Base-by-base conservation (phyloP, 2,329 filamentous ascomycete genomes). In the Colletotrichum spaethianum region DNA sequence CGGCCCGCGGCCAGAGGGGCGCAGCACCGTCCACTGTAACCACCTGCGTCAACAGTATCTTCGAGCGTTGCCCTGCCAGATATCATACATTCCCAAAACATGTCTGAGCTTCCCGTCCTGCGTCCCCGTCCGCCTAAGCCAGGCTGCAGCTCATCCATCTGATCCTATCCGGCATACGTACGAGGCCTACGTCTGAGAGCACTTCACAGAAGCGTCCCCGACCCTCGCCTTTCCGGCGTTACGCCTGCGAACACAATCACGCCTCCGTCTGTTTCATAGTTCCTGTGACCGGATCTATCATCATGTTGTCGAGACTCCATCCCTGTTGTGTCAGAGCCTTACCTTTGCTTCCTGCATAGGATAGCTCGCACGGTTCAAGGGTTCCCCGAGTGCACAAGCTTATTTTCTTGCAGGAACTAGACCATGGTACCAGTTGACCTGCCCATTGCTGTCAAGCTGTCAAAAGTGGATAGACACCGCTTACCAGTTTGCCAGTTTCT, bases 291-390 rank as follows among this genome's bases (percentile, higher is more conserved):
- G 38, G 38, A 44, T 26, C n/a, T 48, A 48, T 60, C 59, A 53
- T 59, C 57, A 36, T n/a, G 16, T 46, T 26, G 46, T 38, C 31
- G 48, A 31, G 38, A 20, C 53, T 31, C 44, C 38, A 60, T 48
- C 14, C 26, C 36, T 63, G 26, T 16, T 69, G 70, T 53, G 46
- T 63, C 65, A 59, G 55, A 50, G 28, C 23, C 52, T 57, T 59
- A 40, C 64, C 63, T 52, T 53, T 44, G 50, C 52, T 60, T 38
- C 48, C 44, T 64, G 65, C 59, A 60, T 42, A 57, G 50, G 46
- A 56, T 44, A 56, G 38, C 55, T 48, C 56, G 64, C 68, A 71
- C 68, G 44, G 57, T n/a, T 52, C 50, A 53, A 26, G 48, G 50
- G 9, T 38, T 68, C 28, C 57, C 44, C 36, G 36, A 28, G 28